Evolutionary conservation across 805 yeast genomes (phyloP).

Genomic region (Lipomyces mesembrius): DNA sequence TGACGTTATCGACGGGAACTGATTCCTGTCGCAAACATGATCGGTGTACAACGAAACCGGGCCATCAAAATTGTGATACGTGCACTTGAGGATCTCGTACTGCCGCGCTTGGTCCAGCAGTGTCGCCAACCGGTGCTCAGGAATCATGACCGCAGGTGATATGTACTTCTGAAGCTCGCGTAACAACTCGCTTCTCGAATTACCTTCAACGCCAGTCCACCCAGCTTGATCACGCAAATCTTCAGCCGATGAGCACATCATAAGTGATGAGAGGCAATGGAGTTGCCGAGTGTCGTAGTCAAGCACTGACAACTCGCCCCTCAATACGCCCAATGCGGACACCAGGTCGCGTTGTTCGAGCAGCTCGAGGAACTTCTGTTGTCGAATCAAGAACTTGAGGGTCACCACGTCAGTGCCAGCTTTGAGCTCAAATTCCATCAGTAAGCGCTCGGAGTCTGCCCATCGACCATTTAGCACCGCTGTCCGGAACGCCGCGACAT

Average conservation of each 20-base stretch:
- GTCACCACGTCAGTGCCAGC: constrained; percentile 38
- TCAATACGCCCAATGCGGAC: constrained; percentile 49
- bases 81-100: constrained; percentile 51
- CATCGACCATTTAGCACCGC: constrained; percentile 52
- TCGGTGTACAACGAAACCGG: constrained; percentile 48
- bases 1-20: constrained; percentile 56
- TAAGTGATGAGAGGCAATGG: constrained; percentile 41
- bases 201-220: constrained; percentile 44
- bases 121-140: constrained; percentile 57
- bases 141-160: constrained; percentile 59
- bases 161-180: constrained; percentile 53
- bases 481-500: constrained; percentile 50
- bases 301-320: constrained; percentile 48
- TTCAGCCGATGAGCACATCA: constrained; percentile 43
- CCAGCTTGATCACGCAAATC: constrained; percentile 43
- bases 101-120: constrained; percentile 57
- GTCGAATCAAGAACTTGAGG: constrained; percentile 47
- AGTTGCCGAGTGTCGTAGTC: constrained; percentile 40
- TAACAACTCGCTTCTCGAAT: constrained; percentile 52
- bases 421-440: constrained; percentile 42
- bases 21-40: constrained; percentile 43
- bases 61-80: constrained; percentile 42
- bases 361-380: constrained; percentile 53
- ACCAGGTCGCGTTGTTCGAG: constrained; percentile 45
- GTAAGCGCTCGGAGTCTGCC: constrained; percentile 46